A percentile compares a stretch with the other conserved stretches of the same genome.
phyloP scores from a whole-genome alignment of 2,329 filamentous ascomycete genomes.

The Fusarium denticulatum region DNA sequence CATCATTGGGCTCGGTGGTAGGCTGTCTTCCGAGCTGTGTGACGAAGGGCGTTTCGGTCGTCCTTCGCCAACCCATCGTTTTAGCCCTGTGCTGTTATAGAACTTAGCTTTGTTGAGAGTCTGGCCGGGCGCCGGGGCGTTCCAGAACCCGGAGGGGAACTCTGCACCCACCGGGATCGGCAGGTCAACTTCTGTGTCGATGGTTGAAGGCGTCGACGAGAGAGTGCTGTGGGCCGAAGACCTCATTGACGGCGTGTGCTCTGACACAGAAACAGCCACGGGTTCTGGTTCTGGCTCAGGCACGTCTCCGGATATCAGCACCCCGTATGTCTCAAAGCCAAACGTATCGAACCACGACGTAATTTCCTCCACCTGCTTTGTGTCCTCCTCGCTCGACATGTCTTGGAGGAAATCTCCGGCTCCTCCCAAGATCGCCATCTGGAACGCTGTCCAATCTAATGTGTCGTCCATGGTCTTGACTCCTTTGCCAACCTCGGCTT shows the following conservation, averaged over 20 bases:
- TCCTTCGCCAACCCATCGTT: slow-evolving; percentile 51
- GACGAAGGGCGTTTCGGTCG: slow-evolving; percentile 46
- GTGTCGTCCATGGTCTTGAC: slow-evolving; percentile 57
- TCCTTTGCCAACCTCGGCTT: slow-evolving; percentile 53
- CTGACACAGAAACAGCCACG: neutral
- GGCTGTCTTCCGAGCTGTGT: slow-evolving; percentile 48
- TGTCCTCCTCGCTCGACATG: slow-evolving; percentile 56
- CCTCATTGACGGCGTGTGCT: slow-evolving; percentile 23
- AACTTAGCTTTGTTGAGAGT: slow-evolving; percentile 47
- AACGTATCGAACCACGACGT: slow-evolving; percentile 62
- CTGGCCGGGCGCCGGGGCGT: slow-evolving; percentile 37
- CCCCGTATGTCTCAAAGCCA: slow-evolving; percentile 57
- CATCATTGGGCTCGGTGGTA: slow-evolving; percentile 63
- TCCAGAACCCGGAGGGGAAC: slow-evolving; percentile 48
- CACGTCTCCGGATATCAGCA: slow-evolving; percentile 47
- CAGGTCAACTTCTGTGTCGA: slow-evolving; percentile 49
- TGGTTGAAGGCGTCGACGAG: slow-evolving; percentile 44
- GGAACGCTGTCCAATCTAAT: slow-evolving; percentile 72
- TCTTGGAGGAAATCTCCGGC: slow-evolving; percentile 62
- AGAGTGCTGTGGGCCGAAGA: slow-evolving; percentile 39
- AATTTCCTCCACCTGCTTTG: slow-evolving; percentile 56
- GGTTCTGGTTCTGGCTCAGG: neutral
- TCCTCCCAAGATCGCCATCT: slow-evolving; percentile 70
- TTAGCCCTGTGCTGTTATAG: slow-evolving; percentile 45
- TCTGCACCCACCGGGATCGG: slow-evolving; percentile 52